Evolutionary conservation across 139 green algal genomes (phyloP).

Genomic region (Pseudopediastrum boryanum): DNA sequence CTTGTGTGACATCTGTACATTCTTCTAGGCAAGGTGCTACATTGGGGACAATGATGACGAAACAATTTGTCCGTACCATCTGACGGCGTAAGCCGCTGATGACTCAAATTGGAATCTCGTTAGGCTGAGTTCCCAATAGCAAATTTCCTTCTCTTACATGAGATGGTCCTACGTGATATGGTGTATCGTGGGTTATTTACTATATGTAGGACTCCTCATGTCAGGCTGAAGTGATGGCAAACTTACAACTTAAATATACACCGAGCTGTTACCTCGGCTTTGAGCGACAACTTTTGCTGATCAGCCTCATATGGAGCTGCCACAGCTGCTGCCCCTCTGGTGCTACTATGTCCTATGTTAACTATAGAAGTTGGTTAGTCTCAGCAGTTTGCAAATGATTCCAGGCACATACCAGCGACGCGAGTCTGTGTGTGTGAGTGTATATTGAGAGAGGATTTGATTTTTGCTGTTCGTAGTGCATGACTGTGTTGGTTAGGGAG

Average conservation of each 20-base stretch:
- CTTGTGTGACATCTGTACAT: too few species aligned
- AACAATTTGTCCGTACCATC: conserved; percentile 66
- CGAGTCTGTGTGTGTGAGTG: too few species aligned
- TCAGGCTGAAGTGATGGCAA: conserved; percentile 53
- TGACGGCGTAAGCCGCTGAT: conserved; percentile 34
- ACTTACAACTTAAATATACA: conserved; percentile 75
- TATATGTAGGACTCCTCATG: background rate
- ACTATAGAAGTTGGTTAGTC: too few species aligned
- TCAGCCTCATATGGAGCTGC: conserved; percentile 30
- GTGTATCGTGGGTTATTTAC: background rate
- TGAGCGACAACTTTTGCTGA: conserved; percentile 53
- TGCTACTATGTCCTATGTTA: background rate
- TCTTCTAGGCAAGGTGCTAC: background rate
- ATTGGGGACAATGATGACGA: conserved; percentile 46
- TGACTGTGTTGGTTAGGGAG: too few species aligned
- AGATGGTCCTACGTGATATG: background rate
- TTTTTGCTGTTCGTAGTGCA: too few species aligned
- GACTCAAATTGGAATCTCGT: conserved; percentile 73
- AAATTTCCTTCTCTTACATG: too few species aligned
- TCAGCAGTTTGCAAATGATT: too few species aligned
- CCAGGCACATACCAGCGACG: too few species aligned
- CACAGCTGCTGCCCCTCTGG: background rate
- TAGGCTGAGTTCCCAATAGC: conserved; percentile 58
- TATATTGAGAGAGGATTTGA: too few species aligned
- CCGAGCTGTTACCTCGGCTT: conserved; percentile 41